These are phyloP conservation scores for Aspergillus bombycis DNA, from an alignment of 2,329 filamentous ascomycete species.

Conservation along the genomic window DNA sequence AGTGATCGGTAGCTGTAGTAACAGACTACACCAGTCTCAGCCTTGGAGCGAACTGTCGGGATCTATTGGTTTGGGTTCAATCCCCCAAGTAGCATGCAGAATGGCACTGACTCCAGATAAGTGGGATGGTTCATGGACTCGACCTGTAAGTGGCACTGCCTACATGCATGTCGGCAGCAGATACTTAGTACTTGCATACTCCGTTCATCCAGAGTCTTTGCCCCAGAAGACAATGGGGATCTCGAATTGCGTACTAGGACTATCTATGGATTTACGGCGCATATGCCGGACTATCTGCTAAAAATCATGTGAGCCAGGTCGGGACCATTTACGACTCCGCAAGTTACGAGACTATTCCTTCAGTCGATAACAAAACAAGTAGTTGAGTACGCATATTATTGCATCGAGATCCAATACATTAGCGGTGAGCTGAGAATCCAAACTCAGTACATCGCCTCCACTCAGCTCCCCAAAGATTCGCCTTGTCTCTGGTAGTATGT, in stretches of 20 bases:
- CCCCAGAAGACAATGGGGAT: not conserved
- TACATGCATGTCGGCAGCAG: not conserved
- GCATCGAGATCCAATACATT: constrained; percentile 2
- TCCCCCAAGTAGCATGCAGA: not conserved
- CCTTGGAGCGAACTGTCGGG: not conserved
- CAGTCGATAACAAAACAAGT: not conserved
- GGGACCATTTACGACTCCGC: not conserved
- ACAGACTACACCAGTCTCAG: not conserved
- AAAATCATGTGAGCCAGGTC: not conserved
- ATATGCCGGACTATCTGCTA: not conserved
- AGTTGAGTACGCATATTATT: not conserved
- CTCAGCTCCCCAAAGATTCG: not conserved
- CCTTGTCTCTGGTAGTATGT: constrained; percentile 2
- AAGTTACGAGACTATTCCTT: not conserved
- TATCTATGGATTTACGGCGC: not conserved
- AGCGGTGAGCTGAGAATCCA: constrained; percentile 3
- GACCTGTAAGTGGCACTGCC: constrained; percentile 3
- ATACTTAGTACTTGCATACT: constrained; percentile 1
- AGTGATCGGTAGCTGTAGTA: constrained; percentile 1
- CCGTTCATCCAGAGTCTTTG: not conserved
- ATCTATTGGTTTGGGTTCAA: not conserved
- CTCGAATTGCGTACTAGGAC: not conserved
- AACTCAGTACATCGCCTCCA: not conserved
- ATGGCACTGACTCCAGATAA: not conserved
- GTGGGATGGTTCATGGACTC: constrained; percentile 6